Evolutionary conservation across 2,329 filamentous ascomycete genomes (phyloP), one percentile per base, ranked within the genome.

Genomic region (Exophiala oligosperma): DNA sequence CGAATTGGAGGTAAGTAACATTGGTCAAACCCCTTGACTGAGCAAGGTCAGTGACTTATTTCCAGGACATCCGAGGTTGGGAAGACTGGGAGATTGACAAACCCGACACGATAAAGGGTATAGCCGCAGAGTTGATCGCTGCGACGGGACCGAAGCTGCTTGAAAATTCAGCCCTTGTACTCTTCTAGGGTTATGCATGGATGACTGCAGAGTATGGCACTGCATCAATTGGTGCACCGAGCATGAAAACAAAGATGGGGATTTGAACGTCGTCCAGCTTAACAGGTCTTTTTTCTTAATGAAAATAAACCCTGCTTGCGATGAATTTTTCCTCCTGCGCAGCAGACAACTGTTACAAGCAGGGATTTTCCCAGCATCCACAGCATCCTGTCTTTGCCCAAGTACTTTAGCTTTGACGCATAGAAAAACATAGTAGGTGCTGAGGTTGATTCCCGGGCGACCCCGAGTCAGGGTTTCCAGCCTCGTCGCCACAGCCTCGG

Each of bases 11-110:
- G 76, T 77, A 67, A 67, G 70, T 56, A 21, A 14, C 4, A 35
- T 21, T 50, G 35, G 14, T 11, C 29, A 49, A 23, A 37, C 43
- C 24, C 35, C 11, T 40, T 43, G 32, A 52, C 29, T 58, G 48
- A 59, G 48, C 12, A 28, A 35, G 4, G 47, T 52, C 4, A 11
- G 4, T 35, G 32, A 35, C 32, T 35, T 35, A 2, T 35, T 9
- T 9, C 32, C 55, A 78, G 74, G 77, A 79, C 54, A 69, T 80
- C 8, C 73, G 76, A 35, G 72, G 71, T n/a, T 80, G 78, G 77
- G 77, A 79, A 54, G 63, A 63, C 14, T 74, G 74, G 66, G 67
- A 73, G 28, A 71, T 79, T 26, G 69, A 70, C 28, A 70, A 76
- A 37, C 72, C 77, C 2, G 71, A 74, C 49, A 75, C 76, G 0